These are phyloP conservation scores for Rhizophora mangle DNA, from an alignment of 345 rosid genomes.

Conservation along the genomic window DNA sequence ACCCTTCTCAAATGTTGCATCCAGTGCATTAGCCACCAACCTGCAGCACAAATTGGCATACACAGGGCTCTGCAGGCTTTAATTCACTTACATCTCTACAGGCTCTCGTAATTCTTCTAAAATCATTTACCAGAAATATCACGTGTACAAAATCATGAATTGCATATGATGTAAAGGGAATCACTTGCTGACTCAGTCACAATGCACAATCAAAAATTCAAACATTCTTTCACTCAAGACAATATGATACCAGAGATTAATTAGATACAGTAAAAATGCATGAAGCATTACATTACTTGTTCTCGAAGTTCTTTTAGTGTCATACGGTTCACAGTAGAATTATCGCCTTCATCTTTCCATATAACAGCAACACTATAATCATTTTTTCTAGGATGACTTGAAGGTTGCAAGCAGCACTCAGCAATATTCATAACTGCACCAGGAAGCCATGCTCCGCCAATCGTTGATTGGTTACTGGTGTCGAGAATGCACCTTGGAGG, in stretches of 20 bases:
- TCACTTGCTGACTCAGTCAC: neutral
- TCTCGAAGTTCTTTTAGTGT: slow-evolving; percentile 64
- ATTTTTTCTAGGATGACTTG: slow-evolving; percentile 46
- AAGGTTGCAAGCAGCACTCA: slow-evolving; percentile 71
- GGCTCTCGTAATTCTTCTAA: neutral
- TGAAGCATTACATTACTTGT: slow-evolving; percentile 68
- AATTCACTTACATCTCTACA: neutral
- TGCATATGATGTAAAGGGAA: neutral
- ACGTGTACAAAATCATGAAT: neutral
- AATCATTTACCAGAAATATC: neutral
- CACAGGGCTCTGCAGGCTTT: neutral
- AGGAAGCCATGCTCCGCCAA: slow-evolving; percentile 73
- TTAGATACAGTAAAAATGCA: neutral
- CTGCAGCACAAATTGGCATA: slow-evolving; percentile 30
- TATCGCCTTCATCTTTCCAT: slow-evolving; percentile 79
- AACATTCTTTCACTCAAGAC: neutral
- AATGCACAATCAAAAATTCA: neutral
- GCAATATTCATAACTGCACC: slow-evolving; percentile 68
- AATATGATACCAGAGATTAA: neutral
- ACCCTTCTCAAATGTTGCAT: slow-evolving; percentile 58
- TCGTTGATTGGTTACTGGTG: slow-evolving; percentile 44
- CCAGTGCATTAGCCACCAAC: slow-evolving; percentile 75
- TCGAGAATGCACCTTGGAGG: slow-evolving; percentile 73
- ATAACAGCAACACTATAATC: slow-evolving; percentile 60
- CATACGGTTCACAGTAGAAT: slow-evolving; percentile 43